A percentile compares a stretch with the other conserved stretches of the same genome.
phyloP scores from a whole-genome alignment of 805 yeast genomes.

The Metschnikowia reukaufii region DNA sequence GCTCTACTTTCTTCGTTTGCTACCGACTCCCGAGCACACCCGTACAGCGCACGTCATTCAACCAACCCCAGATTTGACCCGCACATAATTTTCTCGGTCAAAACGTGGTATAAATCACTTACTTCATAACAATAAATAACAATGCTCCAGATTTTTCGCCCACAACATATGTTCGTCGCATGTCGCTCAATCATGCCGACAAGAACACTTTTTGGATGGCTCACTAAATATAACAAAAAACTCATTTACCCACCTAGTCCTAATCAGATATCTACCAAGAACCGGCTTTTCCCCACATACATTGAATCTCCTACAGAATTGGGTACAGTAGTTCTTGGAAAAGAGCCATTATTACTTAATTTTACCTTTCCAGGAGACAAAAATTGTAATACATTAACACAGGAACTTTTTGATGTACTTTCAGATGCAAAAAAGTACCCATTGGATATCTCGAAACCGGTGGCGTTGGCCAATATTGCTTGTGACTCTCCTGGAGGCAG shows the following conservation, averaged over 20 bases:
- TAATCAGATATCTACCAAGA: conserved; percentile 37
- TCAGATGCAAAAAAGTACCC: conserved; percentile 25
- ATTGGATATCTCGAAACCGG: conserved; percentile 37
- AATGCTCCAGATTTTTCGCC: conserved; percentile 13
- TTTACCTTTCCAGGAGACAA: conserved; percentile 70
- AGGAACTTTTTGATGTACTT: conserved; percentile 49
- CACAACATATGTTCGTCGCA: conserved; percentile 11
- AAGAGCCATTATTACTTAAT: conserved; percentile 66
- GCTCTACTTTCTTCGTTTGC: neutral
- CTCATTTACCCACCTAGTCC: conserved; percentile 44
- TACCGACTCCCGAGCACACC: neutral
- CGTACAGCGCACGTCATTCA: neutral
- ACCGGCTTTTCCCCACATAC: conserved; percentile 39
- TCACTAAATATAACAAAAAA: conserved; percentile 20
- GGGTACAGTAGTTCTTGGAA: conserved; percentile 50
- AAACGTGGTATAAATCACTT: neutral
- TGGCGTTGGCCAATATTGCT: conserved; percentile 71
- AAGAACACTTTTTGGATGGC: conserved; percentile 19
- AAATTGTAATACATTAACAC: conserved; percentile 60
- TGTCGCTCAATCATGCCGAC: conserved; percentile 10
- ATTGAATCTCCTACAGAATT: conserved; percentile 60
- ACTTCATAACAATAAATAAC: neutral
- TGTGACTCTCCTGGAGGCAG: conserved; percentile 64
- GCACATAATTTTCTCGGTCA: neutral
- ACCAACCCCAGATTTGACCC: neutral